These are phyloP conservation scores for Eremochloa ophiuroides DNA, from an alignment of 176 grass and related monocot genomes.

Conservation along the genomic window DNA sequence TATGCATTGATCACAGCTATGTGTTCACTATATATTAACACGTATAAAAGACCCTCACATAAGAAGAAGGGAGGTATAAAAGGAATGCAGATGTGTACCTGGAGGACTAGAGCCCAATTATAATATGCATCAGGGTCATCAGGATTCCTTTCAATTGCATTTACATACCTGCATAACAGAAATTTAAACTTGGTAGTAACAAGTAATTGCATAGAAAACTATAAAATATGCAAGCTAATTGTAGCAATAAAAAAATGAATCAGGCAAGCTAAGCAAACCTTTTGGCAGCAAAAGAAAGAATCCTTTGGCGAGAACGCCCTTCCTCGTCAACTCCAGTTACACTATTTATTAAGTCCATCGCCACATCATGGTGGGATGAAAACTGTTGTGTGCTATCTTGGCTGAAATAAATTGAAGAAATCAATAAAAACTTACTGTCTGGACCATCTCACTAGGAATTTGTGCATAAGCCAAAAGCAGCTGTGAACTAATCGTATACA, in stretches of 20 bases:
- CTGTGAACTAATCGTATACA: background rate
- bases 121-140: conserved; percentile 97
- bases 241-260: conserved; percentile 11
- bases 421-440: conserved; percentile 12
- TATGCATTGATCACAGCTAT: conserved; percentile 4
- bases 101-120: conserved; percentile 98
- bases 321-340: conserved; percentile 96
- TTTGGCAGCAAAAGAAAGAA: conserved; percentile 99
- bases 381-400: conserved; percentile 54
- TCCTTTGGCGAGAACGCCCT: conserved; percentile 90
- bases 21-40: background rate
- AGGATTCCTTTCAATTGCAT: conserved; percentile 92
- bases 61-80: background rate
- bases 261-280: conserved; percentile 43
- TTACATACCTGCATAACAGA: conserved; percentile 74
- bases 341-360: conserved; percentile 92
- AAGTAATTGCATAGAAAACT: background rate
- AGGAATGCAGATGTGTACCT: conserved; percentile 51
- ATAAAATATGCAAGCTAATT: background rate
- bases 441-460: conserved; percentile 7
- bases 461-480: background rate
- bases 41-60: background rate
- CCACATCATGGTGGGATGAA: conserved; percentile 72
- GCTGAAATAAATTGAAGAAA: conserved; percentile 45
- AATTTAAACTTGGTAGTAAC: conserved; percentile 1